Base-by-base conservation (phyloP, 1,284 basidiomycete species). In the Leucoagaricus sp. region DNA sequence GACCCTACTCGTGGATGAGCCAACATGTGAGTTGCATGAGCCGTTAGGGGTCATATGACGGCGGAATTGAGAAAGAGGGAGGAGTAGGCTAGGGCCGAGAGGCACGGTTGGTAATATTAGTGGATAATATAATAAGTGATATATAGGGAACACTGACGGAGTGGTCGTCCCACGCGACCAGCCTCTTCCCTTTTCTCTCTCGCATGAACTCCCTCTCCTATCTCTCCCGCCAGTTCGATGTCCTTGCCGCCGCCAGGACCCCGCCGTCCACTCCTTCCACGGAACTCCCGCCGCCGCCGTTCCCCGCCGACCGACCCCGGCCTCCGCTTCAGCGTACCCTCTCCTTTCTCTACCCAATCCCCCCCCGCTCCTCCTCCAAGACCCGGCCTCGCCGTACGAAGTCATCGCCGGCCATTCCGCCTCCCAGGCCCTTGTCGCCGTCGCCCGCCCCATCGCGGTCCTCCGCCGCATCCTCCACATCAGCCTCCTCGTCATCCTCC, bases 201-300 rank as follows among this genome's bases (percentile, higher is more conserved):
- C 5, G 48, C 63, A 89, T 89, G 87, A 89, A 89, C 72, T 85
- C 85, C 62, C 81, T 89, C 63, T 75, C 78, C 9, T 84, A 86
- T 71, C 75, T 89, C 52, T 86, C 87, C 60, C 83, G 84, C 63
- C 84, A 87, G 65, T 82, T 86, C 73, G 86, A 89, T 71, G 81
- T 79, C 54, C 72, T 86, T 58, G 80, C 82, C 49, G 72, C 80
- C 60, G 72, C 68, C 58, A 70, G 68, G 66, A 74, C 82, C 12
- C 79, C 81, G 36, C 80, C 82, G 21, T 77, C 81, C 31, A 81
- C 80, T 0, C 80, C 81, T 53, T 69, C 72, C 34, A 65, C 73
- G 48, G 73, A 76, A 21, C 67, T 63, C 15, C 49, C 64, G 17
- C 53, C 65, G 15, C 67, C 68, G 10, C 38, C 15, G 15, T 34